These are phyloP conservation scores for Stipa capillata DNA, from an alignment of 176 grass and related monocot species.

Conservation along the genomic window DNA sequence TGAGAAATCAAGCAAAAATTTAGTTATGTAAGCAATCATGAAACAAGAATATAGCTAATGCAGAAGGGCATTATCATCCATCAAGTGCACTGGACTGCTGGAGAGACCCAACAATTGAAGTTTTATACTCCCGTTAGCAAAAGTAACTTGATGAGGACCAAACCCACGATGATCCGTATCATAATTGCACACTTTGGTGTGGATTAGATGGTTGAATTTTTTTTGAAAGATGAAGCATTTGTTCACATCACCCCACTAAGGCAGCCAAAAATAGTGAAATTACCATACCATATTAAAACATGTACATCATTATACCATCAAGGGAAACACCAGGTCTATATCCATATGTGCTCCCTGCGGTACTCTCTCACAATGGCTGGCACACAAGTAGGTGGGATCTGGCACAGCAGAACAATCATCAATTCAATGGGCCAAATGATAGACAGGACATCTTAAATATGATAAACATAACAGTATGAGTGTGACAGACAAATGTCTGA, in stretches of 20 bases:
- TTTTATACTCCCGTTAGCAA: too few relatives aligned
- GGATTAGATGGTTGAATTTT: too few relatives aligned
- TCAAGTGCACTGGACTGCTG: too few relatives aligned
- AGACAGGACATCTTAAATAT: background rate
- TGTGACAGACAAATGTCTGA: background rate
- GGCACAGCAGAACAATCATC: conserved; percentile 16
- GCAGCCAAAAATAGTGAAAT: conserved; percentile 2
- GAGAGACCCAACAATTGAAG: too few relatives aligned
- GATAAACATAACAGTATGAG: conserved; percentile 9
- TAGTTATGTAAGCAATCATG: too few relatives aligned
- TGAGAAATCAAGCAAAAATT: too few relatives aligned
- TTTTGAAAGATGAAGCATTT: conserved; percentile 8
- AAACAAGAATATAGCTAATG: too few relatives aligned
- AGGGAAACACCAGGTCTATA: conserved; percentile 26
- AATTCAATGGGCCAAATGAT: conserved; percentile 9
- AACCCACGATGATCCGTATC: too few relatives aligned
- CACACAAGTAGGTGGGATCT: conserved; percentile 78
- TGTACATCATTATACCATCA: background rate
- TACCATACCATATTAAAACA: conserved; percentile 17
- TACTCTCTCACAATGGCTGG: conserved; percentile 62
- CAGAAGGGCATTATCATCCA: too few relatives aligned
- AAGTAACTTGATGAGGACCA: background rate
- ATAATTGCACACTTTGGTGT: background rate
- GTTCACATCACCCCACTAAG: conserved; percentile 1
- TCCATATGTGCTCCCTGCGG: conserved; percentile 51